Evolutionary conservation across 495 filamentous ascomycete genomes (phyloP).

Genomic region (Beverwykella pulmonaria): DNA sequence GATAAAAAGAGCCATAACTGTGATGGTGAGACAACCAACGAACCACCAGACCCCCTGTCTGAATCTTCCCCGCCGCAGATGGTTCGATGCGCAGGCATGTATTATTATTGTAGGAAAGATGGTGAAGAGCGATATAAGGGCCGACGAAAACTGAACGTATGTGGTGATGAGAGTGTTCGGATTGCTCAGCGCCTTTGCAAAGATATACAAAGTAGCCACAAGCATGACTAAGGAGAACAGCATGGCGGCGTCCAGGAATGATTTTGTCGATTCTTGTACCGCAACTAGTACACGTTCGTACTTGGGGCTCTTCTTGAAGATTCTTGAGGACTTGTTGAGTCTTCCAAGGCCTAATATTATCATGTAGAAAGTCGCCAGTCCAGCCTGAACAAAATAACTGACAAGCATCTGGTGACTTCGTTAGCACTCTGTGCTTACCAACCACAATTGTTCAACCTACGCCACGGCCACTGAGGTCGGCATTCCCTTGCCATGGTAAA

Average conservation of each 20-base stretch:
- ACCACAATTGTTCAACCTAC: no score
- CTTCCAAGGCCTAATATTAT: neutral
- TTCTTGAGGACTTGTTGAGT: neutral
- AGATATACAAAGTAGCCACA: neutral
- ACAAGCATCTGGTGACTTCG: conserved; percentile 3
- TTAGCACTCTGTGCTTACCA: no score
- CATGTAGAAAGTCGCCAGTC: neutral
- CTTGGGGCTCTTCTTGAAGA: neutral
- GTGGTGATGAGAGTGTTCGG: neutral
- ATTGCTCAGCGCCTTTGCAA: neutral
- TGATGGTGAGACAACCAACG: neutral
- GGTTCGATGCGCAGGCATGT: conserved; percentile 1
- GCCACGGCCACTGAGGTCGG: conserved; percentile 7
- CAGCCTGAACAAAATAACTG: conserved; percentile 4
- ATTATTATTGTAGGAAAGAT: neutral
- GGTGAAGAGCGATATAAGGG: conserved; percentile 1
- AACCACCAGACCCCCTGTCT: neutral
- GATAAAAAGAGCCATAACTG: neutral
- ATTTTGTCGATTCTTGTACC: neutral
- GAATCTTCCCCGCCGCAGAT: neutral
- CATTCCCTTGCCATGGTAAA: neutral
- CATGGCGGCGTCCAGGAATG: conserved; percentile 4
- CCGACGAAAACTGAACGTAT: neutral
- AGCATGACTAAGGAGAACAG: neutral
- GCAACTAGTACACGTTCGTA: neutral